Evolutionary conservation across 495 filamentous ascomycete species (phyloP), one percentile per base, ranked within the genome.

Genomic region (Halenospora varia): DNA sequence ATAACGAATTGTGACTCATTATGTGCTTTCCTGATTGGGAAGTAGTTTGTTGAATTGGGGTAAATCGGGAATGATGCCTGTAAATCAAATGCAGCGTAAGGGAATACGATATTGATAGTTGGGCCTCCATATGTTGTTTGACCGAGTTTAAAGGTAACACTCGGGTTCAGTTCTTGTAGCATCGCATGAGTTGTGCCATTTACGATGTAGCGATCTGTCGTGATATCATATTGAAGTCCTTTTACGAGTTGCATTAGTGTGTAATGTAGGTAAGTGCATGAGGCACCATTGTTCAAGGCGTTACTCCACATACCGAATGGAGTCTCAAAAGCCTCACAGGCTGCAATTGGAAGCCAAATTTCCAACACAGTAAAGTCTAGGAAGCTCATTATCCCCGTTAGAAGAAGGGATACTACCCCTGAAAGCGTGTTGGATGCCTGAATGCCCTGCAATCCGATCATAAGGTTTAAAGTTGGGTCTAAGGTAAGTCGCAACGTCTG

Each of bases 311-410:
- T 20, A 46, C 42, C 76, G 56, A 84, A 84, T 1, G 77, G 70
- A 15, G 64, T 52, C 63, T 83, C 81, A 53, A 85, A 85, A 1
- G 66, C 70, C 25, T 75, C 40, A 62, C 81, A 84, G 2, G 75
- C 79, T 15, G 73, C 70, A 10, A 70, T 42, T 2, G 82, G 81
- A 9, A 85, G 75, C 73, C 75, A 85, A 39, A 84, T 70, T 56
- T 80, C 71, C 1, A 81, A 66, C 13, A 77, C 68, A 8, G 76
- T 78, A 3, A 79, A 79, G 63, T 85, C 81, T 60, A 85, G 76
- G 51, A 70, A 77, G 25, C 67, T 61, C 22, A 63, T 42, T 48
- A 70, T 65, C 20, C 65, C 53, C 46, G 58, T 52, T 10, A 66
- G 64, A 0, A 71, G 63, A 2, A 73, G 24, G 2, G 47, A 62